Conservation (phyloP, 2,329 filamentous ascomycete species). For the Verticillium longisporum region DNA sequence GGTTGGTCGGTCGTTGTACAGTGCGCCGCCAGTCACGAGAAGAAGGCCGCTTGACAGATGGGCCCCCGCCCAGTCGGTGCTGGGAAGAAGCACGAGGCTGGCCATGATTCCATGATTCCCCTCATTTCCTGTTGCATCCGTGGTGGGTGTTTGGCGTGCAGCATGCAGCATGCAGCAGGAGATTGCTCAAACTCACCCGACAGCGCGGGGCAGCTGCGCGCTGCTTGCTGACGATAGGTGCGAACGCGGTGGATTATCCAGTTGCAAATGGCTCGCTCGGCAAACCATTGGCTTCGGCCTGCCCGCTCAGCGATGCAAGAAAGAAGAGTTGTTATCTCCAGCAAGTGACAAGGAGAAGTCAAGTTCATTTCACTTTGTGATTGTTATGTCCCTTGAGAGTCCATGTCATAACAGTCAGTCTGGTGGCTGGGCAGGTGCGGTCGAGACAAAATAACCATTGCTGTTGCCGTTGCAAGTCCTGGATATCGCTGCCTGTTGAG, state of each 20-base stretch:
- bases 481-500: too few species aligned
- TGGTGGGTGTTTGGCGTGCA: neutral
- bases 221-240: neutral
- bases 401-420: too few species aligned
- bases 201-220: neutral
- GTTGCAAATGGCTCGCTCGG: neutral
- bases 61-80: neutral
- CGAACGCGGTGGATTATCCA: neutral
- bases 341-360: too few species aligned
- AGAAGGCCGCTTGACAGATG: neutral
- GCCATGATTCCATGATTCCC: neutral
- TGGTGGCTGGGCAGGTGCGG: too few species aligned
- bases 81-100: neutral
- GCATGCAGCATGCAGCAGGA: neutral
- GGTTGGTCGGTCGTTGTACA: neutral
- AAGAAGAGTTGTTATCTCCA: too few species aligned
- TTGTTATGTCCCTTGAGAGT: too few species aligned
- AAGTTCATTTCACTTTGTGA: too few species aligned
- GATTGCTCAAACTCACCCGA: neutral
- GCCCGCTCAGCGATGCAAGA: too few species aligned
- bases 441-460: too few species aligned
- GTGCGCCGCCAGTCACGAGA: neutral
- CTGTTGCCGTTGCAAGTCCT: too few species aligned
- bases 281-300: neutral
- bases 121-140: neutral